Evolutionary conservation across 1,139 yeast genomes (phyloP), one percentile per base, ranked within the genome.

Genomic region (Lodderomyces oxycetoniae): DNA sequence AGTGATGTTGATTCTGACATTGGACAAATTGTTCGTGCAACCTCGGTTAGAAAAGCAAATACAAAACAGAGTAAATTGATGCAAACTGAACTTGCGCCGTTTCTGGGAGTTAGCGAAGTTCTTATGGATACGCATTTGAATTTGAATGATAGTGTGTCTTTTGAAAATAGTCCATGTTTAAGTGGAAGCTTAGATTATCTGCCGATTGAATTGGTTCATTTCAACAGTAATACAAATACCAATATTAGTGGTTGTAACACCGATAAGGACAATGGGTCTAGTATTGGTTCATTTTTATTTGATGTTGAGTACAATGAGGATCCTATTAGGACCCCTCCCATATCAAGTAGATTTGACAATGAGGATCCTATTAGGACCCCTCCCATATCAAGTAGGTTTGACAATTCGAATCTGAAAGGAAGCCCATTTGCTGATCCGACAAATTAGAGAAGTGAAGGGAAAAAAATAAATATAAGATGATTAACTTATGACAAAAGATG

Each of bases 1-100:
- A 59, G 67, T 14, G 74, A 68, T 42, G 71, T 67, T 25, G 74
- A 68, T 48, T 61, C 68, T 7, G 74, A 68, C 43, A 64, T 68
- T 31, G 74, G 73, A 6, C 71, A 67, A 42, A 68, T 68, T 34
- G 59, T 61, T 28, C 54, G 74, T 9, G 73, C 73, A 32, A 64
- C 71, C 8, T 63, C 71, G 36, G 50, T 65, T 5, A 48, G 64
- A 21, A 12, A 24, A 8, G n/a, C 7, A 10, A 12, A 10, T 10
- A 10, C 26, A 14, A 10, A 10, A 7, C 14, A 10, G 12, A 19
- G 10, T 10, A n/a, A n/a, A n/a, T n/a, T n/a, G n/a, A n/a, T n/a
- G n/a, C n/a, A n/a, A n/a, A n/a, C n/a, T n/a, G n/a, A n/a, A n/a
- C n/a, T n/a, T n/a, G n/a, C n/a, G n/a, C n/a, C n/a, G n/a, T n/a